Conservation (phyloP, 345 rosid genomes). For the Brassica carinata region DNA sequence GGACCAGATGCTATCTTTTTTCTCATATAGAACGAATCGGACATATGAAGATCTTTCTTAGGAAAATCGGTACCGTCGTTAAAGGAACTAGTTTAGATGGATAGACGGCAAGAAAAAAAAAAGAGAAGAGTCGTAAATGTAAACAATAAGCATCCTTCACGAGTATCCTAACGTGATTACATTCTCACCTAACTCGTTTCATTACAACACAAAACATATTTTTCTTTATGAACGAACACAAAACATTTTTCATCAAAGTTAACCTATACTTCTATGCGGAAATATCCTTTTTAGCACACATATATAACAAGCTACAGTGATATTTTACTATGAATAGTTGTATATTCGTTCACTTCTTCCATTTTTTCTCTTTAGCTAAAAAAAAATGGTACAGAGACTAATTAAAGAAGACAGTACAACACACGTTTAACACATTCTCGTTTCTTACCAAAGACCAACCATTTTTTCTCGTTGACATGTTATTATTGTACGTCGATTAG, state of each 20-base stretch:
- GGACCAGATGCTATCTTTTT: too few relatives aligned
- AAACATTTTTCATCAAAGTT: not conserved
- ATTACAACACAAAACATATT: not conserved
- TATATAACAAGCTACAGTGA: not conserved
- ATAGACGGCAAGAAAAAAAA: too few relatives aligned
- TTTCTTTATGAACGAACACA: not conserved
- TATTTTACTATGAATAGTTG: not conserved
- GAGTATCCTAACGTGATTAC: constrained; percentile 11
- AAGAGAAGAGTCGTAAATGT: not conserved
- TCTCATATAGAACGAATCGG: too few relatives aligned
- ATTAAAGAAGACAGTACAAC: not conserved
- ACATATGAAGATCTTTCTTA: too few relatives aligned
- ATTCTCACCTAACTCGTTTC: constrained; percentile 29
- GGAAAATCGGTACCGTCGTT: too few relatives aligned
- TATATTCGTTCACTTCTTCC: not conserved
- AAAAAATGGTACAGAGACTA: not conserved
- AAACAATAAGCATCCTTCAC: constrained; percentile 12
- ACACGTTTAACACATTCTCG: constrained; percentile 32
- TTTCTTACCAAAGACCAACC: not conserved
- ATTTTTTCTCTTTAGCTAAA: not conserved
- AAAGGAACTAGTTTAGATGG: too few relatives aligned
- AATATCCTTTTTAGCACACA: not conserved
- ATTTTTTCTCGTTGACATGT: not conserved
- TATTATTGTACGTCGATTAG: not conserved
- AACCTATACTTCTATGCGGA: not conserved